Evolutionary conservation across 176 grass and related monocot species (phyloP).

Genomic region (Pontederia paniculata): DNA sequence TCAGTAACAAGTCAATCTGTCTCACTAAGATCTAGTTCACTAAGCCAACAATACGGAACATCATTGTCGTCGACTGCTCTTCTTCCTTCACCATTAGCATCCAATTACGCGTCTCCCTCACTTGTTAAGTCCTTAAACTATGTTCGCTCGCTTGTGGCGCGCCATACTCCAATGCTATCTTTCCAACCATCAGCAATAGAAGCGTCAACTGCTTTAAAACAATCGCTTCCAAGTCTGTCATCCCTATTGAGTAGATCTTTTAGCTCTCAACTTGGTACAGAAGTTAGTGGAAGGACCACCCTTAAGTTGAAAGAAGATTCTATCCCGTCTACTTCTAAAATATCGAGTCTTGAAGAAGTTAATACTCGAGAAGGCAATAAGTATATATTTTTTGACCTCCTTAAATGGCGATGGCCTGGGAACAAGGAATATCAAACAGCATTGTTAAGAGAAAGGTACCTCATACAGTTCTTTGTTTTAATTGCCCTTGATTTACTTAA

Average conservation of each 20-base stretch:
- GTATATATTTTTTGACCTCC: slow-evolving; percentile 80
- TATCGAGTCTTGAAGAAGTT: slow-evolving; percentile 42
- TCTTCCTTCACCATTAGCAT: slow-evolving; percentile 34
- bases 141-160: slow-evolving; percentile 85
- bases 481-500: background rate
- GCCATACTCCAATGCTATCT: slow-evolving; percentile 72
- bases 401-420: slow-evolving; percentile 83
- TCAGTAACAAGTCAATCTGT: slow-evolving; percentile 38
- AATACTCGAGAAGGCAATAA: slow-evolving; percentile 46
- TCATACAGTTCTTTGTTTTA: background rate
- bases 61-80: slow-evolving; percentile 37
- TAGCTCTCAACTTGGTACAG: slow-evolving; percentile 55
- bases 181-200: slow-evolving; percentile 55
- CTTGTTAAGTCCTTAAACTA: slow-evolving; percentile 94
- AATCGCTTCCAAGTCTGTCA: slow-evolving; percentile 58
- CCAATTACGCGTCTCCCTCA: slow-evolving; percentile 60
- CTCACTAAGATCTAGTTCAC: slow-evolving; percentile 19
- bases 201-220: slow-evolving; percentile 42
- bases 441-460: slow-evolving; percentile 52
- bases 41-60: slow-evolving; percentile 30
- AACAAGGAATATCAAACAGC: slow-evolving; percentile 37
- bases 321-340: slow-evolving; percentile 37
- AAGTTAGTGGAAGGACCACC: slow-evolving; percentile 42
- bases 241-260: slow-evolving; percentile 61
- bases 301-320: slow-evolving; percentile 52